Evolutionary conservation across 2,329 filamentous ascomycete species (phyloP).

Genomic region (Scolecobasidium constrictum): DNA sequence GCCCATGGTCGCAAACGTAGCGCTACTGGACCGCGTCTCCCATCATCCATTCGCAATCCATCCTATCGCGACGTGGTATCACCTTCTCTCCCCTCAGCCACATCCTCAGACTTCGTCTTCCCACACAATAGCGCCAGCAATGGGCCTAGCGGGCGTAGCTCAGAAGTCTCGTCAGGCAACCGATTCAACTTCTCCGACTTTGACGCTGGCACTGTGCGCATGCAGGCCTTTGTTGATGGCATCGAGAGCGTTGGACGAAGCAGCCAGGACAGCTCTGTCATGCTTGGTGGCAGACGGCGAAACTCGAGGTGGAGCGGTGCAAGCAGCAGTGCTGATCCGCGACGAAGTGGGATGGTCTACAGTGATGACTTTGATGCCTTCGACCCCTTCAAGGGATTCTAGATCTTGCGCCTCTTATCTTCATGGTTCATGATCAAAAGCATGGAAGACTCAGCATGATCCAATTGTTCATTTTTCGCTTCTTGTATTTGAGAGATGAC

Average conservation of each 20-base stretch:
- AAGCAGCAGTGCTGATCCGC: slow-evolving; percentile 8
- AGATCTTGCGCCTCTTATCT: too few species aligned
- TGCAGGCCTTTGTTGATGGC: slow-evolving; percentile 89
- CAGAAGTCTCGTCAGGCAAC: slow-evolving; percentile 35
- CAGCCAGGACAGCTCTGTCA: slow-evolving; percentile 3
- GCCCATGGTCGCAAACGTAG: slow-evolving; percentile 47
- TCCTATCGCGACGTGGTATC: slow-evolving; percentile 1
- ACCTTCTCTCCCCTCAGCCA: slow-evolving; percentile 14
- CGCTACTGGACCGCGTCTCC: slow-evolving; percentile 11
- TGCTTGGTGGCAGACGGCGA: slow-evolving; percentile 4
- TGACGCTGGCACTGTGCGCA: slow-evolving; percentile 72
- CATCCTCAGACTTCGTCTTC: slow-evolving; percentile 17
- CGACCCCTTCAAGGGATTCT: slow-evolving; percentile 30
- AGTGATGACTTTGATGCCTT: slow-evolving; percentile 25
- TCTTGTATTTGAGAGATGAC: too few species aligned
- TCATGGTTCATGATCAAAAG: too few species aligned
- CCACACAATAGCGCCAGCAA: background rate
- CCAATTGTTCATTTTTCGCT: too few species aligned
- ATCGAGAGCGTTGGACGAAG: slow-evolving; percentile 6
- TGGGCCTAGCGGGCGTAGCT: slow-evolving; percentile 26
- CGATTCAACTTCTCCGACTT: slow-evolving; percentile 66
- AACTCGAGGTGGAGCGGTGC: slow-evolving; percentile 18
- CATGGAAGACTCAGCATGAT: too few species aligned
- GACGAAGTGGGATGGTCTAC: slow-evolving; percentile 10
- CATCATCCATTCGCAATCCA: slow-evolving; percentile 3